These are phyloP conservation scores for Hypoxylon perforatum DNA, from an alignment of 495 filamentous ascomycete genomes.

Conservation along the genomic window DNA sequence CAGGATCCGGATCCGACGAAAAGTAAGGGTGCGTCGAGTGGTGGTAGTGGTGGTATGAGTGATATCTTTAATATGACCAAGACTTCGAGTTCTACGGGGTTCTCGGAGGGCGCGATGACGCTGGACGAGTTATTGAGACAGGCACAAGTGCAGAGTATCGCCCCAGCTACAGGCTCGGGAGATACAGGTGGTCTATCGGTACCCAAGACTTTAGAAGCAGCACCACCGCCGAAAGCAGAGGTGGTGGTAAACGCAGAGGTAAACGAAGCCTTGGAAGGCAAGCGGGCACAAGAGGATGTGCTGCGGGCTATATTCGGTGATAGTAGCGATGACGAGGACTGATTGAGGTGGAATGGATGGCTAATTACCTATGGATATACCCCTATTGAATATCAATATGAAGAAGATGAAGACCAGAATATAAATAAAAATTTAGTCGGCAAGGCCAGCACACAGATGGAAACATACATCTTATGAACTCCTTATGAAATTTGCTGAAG, in stretches of 20 bases:
- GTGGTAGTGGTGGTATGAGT: neutral
- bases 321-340: slow-evolving; percentile 76
- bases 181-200: neutral
- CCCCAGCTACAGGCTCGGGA: neutral
- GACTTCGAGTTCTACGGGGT: slow-evolving; percentile 35
- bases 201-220: neutral
- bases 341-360: slow-evolving; percentile 3
- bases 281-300: slow-evolving; percentile 86
- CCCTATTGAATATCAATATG: slow-evolving; percentile 10
- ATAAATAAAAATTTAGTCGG: too few species aligned
- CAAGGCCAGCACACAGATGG: too few species aligned
- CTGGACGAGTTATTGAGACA: slow-evolving; percentile 67
- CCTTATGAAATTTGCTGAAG: too few species aligned
- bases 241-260: slow-evolving; percentile 73
- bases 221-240: slow-evolving; percentile 13
- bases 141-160: slow-evolving; percentile 32
- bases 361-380: slow-evolving; percentile 11
- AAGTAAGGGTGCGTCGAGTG: slow-evolving; percentile 32
- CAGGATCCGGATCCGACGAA: slow-evolving; percentile 52
- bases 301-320: slow-evolving; percentile 96
- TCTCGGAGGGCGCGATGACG: slow-evolving; percentile 54
- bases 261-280: slow-evolving; percentile 88
- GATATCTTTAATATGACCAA: slow-evolving; percentile 25
- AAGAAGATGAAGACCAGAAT: too few species aligned
- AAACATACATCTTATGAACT: too few species aligned